Evolutionary conservation across 192 early-diverging fungal species (phyloP), one percentile per base, ranked within the genome.

Genomic region (Borealophlyctis nickersoniae): DNA sequence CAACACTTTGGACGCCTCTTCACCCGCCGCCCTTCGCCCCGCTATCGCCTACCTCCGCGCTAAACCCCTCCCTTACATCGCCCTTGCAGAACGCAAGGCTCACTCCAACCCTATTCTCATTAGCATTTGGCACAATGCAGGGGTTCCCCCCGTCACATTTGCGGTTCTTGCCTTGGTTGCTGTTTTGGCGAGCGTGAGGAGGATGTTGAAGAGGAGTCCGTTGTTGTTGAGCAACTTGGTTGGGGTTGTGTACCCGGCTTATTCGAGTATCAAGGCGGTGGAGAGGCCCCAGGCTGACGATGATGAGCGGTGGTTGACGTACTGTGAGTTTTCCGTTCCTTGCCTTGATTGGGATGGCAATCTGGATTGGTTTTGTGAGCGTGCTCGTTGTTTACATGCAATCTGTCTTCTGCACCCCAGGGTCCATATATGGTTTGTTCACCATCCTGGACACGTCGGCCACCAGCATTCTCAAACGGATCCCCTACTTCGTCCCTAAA

Each of bases 281-380:
- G 81, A 82, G 60, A 48, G 72, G 29, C 81, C 81, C 23, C 34
- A 65, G n/a, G 30, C 59, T 4, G 68, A 79, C 50, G 77, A 79
- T 52, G 80, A 81, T 58, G 81, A 82, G 62, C 28, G 75, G 52
- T 75, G 78, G 75, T 55, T 79, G 56, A 82, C 81, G 30, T 82
- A 82, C 51, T 82, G 81, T 82, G 67, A 68, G 78, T 72, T 3
- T 48, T 26, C 35, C 33, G 22, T 31, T n/a, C n/a, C n/a, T n/a
- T n/a, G n/a, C n/a, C n/a, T n/a, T n/a, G n/a, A n/a, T 29, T 23
- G n/a, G n/a, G n/a, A n/a, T n/a, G n/a, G 16, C 52, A 26, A 31
- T 56, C 23, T 62, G 24, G 58, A 31, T 60, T 13, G 24, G 26
- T 49, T 22, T 68, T 22, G 13, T 23, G 22, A 60, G 53, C 53